phyloP scores from a whole-genome alignment of 371 early-diverging fungal genomes.

The Mucor indicus region DNA sequence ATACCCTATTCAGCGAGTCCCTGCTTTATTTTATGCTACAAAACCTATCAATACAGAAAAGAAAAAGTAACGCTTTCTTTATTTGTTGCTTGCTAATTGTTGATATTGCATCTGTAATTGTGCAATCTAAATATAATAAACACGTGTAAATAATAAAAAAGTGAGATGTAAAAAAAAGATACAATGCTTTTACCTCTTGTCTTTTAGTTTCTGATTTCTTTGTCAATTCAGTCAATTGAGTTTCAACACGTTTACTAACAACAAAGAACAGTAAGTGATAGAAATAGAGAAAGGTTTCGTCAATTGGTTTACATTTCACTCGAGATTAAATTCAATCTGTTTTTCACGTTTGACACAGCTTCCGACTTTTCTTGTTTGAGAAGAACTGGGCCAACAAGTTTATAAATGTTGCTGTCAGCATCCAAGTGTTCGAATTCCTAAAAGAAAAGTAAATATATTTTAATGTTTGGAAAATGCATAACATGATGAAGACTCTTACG shows the following conservation, averaged over 20 bases:
- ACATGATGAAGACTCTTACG: slow-evolving; percentile 28
- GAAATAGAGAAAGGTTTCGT: no score
- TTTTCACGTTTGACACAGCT: slow-evolving; percentile 85
- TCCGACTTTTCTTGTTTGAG: slow-evolving; percentile 90
- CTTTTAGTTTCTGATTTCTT: slow-evolving; percentile 80
- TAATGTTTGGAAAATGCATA: not conserved
- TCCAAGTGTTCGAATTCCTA: slow-evolving; percentile 87
- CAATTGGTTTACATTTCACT: slow-evolving; percentile 73
- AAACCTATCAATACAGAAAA: not conserved
- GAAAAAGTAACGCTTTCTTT: not conserved
- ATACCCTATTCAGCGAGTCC: not conserved
- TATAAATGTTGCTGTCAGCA: slow-evolving; percentile 84
- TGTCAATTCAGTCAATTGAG: slow-evolving; percentile 71
- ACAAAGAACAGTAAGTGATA: not conserved
- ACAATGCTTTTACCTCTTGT: slow-evolving; percentile 53
- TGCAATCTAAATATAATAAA: slow-evolving; percentile 16
- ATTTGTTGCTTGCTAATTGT: slow-evolving; percentile 19
- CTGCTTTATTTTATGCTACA: not conserved
- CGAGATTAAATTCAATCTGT: slow-evolving; percentile 89
- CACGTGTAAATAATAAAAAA: not conserved
- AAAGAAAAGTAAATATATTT: not conserved
- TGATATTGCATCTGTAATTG: slow-evolving; percentile 32
- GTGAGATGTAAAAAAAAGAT: slow-evolving; percentile 10
- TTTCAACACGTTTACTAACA: slow-evolving; percentile 77
- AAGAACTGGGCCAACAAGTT: slow-evolving; percentile 93